Evolutionary conservation across 495 filamentous ascomycete species (phyloP), one percentile per base, ranked within the genome.

Genomic region (Penicillium ucsense): DNA sequence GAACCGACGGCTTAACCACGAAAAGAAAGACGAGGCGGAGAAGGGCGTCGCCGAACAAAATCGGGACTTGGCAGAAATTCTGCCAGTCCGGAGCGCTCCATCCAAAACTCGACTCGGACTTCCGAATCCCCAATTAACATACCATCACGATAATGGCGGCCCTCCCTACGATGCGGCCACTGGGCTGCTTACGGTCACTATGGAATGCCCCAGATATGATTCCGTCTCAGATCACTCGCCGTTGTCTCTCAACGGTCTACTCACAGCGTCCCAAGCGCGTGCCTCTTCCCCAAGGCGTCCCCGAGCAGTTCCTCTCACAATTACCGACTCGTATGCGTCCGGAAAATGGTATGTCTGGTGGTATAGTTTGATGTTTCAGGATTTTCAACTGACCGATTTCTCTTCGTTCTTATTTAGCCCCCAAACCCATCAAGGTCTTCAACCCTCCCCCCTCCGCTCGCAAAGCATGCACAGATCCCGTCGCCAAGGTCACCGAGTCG

Each of bases 171-270:
- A 61, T 80, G 63, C 80, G 80, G 80, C 83, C 77, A 49, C 68
- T 84, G 71, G 74, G 76, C 77, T 80, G 79, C 70, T 78, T 82
- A 65, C 81, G 81, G 66, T 70, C 77, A 27, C 61, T 77, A 11
- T 10, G 63, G 31, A 61, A 53, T 50, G 56, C 82, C 8, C 72
- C 75, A 40, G 61, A 67, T 47, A 61, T 62, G 41, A 53, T 72
- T 41, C 66, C 72, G 45, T 66, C 73, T 43, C 65, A 67, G 11
- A 49, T 68, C 51, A 55, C 51, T 53, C 54, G 57, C 49, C 61
- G 72, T 47, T 63, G 60, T 20, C 61, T 76, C 46, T 63, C 67
- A 41, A 73, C 75, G 8, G 51, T 55, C 48, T 67, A 67, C 43
- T 60, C 70, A 20, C 54, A 65, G 41, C 62, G 60, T 37, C 63